Base-by-base conservation (phyloP, 1,284 basidiomycete genomes). In the Agroathelia rolfsii region DNA sequence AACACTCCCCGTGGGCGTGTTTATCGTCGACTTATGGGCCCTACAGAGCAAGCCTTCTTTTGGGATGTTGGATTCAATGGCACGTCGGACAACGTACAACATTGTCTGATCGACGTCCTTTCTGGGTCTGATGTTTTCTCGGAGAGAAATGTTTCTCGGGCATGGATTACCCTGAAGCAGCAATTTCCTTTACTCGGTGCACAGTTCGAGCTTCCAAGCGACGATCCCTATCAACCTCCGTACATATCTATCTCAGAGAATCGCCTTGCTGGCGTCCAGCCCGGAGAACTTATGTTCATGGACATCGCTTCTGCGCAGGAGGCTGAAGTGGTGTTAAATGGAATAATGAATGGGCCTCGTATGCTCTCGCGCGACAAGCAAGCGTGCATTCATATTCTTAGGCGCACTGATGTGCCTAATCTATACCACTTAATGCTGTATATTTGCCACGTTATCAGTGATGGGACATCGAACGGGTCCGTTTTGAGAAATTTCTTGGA, bases 161-260 rank as follows among this genome's bases (percentile, higher is more conserved):
- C 62, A 16, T 72, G 70, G 68, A 32, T 50, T 9, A 36, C 52
- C 15, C 41, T 68, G 32, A 72, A 72, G 44, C 52, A 49, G 17
- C 54, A 51, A 26, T 68, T 59, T 40, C 70, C 69, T 5, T 51
- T 74, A 5, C 58, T 72, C 16, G 68, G 57, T 5, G 55, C 62
- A 12, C 50, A 38, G 2, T n/a, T n/a, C n/a, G n/a, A n/a, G n/a
- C n/a, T n/a, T n/a, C n/a, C n/a, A n/a, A n/a, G n/a, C n/a, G n/a
- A n/a, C n/a, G n/a, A n/a, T n/a, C n/a, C n/a, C n/a, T n/a, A n/a
- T n/a, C n/a, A n/a, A n/a, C n/a, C n/a, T n/a, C 36, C 36, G 7
- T 22, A 24, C 14, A 34, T 42, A 25, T 49, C 49, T 25, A 49
- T 28, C 25, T 47, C 46, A 3, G 45, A 45, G 19, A 24, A 45